phyloP scores from a whole-genome alignment of 345 rosid genomes.

The Erucastrum elatum region DNA sequence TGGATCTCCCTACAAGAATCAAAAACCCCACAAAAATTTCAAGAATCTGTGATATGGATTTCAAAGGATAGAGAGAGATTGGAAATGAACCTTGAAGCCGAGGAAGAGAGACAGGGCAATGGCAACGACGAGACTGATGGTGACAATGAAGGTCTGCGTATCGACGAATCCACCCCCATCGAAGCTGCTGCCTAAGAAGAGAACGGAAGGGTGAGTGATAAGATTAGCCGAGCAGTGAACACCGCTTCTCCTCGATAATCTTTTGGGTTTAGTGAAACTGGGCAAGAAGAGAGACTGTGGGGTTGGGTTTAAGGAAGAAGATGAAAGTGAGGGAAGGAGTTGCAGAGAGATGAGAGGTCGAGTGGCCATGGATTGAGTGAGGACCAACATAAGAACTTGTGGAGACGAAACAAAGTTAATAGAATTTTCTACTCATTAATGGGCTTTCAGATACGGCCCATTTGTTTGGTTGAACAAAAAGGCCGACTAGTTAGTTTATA shows the following conservation, averaged over 20 bases:
- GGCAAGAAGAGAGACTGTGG: conserved; percentile 27
- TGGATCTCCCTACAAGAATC: conserved; percentile 77
- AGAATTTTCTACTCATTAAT: neutral
- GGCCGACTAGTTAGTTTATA: neutral
- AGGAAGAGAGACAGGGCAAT: conserved; percentile 78
- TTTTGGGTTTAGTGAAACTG: neutral
- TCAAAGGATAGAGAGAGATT: neutral
- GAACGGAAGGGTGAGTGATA: conserved; percentile 49
- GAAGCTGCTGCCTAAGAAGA: conserved; percentile 54
- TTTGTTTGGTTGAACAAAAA: neutral
- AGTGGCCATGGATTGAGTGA: conserved; percentile 57
- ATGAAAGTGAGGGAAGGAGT: conserved; percentile 28
- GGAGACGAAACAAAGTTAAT: conserved; percentile 33
- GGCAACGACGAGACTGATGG: conserved; percentile 77
- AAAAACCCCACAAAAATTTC: neutral
- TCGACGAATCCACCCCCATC: conserved; percentile 56
- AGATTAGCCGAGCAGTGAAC: conserved; percentile 41
- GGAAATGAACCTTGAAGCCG: conserved; percentile 62
- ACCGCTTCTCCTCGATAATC: conserved; percentile 28
- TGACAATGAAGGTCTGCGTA: conserved; percentile 71
- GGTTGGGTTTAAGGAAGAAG: conserved; percentile 29
- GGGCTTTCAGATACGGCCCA: neutral
- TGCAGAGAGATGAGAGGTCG: conserved; percentile 31
- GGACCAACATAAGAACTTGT: conserved; percentile 31
- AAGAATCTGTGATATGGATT: neutral